Percentiles rank a stretch among this genome's conserved stretches.
These are phyloP conservation scores for Capsicum rhomboideum DNA, from an alignment of 257 asterid species.

Conservation along the genomic window DNA sequence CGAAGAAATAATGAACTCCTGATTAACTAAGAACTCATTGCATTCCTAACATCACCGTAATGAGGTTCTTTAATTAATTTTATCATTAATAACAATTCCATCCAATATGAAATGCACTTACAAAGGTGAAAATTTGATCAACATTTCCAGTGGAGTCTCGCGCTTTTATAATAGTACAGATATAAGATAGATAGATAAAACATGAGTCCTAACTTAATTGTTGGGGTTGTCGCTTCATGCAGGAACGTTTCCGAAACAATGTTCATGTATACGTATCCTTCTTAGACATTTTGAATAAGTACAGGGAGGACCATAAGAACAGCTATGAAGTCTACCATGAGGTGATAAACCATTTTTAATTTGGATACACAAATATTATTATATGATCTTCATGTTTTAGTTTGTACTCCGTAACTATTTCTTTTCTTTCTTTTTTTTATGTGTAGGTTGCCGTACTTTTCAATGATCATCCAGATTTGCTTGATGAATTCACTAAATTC, in stretches of 20 bases:
- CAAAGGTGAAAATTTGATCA: not conserved
- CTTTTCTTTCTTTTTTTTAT: not conserved
- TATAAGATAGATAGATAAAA: not conserved
- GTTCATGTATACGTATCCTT: constrained; percentile 82
- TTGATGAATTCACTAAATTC: constrained; percentile 86
- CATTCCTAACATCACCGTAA: no score
- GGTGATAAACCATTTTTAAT: constrained; percentile 21
- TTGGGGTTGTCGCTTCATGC: constrained; percentile 19
- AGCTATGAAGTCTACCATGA: constrained; percentile 79
- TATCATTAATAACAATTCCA: no score
- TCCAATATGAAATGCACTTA: no score
- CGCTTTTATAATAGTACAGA: not conserved
- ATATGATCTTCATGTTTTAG: not conserved
- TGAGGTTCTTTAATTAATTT: no score
- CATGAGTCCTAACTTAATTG: not conserved
- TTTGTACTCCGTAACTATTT: not conserved
- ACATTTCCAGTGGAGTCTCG: not conserved
- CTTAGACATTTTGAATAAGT: constrained; percentile 89
- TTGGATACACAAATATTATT: not conserved
- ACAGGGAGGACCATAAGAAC: constrained; percentile 76
- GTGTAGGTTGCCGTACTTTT: constrained; percentile 77
- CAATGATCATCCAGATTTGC: constrained; percentile 76
- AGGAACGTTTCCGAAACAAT: constrained; percentile 78
- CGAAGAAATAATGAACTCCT: no score
- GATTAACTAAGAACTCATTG: no score